These are phyloP conservation scores for Coemansia sp. DNA, from an alignment of 192 early-diverging fungal genomes.

Conservation along the genomic window DNA sequence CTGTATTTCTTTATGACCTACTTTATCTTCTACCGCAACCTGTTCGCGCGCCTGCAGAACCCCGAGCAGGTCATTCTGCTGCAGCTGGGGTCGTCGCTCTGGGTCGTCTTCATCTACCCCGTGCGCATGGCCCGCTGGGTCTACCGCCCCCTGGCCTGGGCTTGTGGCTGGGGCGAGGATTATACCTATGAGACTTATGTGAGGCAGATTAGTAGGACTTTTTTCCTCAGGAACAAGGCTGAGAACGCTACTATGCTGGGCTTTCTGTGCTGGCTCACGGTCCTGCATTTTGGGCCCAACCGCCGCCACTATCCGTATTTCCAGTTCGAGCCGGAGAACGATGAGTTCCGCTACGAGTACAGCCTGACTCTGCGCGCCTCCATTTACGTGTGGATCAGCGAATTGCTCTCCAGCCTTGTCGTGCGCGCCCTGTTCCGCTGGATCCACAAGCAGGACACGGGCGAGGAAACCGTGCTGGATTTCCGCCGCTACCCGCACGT, in stretches of 20 bases:
- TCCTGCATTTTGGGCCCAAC: slow-evolving; percentile 74
- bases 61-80: slow-evolving; percentile 65
- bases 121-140: slow-evolving; percentile 65
- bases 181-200: slow-evolving; percentile 67
- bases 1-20: slow-evolving; percentile 81
- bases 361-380: slow-evolving; percentile 62
- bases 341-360: slow-evolving; percentile 60
- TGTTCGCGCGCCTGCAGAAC: slow-evolving; percentile 71
- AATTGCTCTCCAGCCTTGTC: slow-evolving; percentile 62
- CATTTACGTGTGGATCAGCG: slow-evolving; percentile 64
- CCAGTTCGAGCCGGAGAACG: slow-evolving; percentile 53
- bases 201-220: slow-evolving; percentile 65
- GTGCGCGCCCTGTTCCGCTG: slow-evolving; percentile 63
- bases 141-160: slow-evolving; percentile 46
- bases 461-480: slow-evolving; percentile 65
- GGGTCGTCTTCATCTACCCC: slow-evolving; percentile 76
- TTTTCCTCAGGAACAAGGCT: slow-evolving; percentile 72
- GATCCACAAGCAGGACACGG: slow-evolving; percentile 59
- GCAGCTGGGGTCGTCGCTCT: slow-evolving; percentile 68
- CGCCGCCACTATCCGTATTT: slow-evolving; percentile 68
- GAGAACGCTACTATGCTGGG: slow-evolving; percentile 80
- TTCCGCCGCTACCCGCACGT: slow-evolving; percentile 68
- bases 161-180: slow-evolving; percentile 59
- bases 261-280: slow-evolving; percentile 67
- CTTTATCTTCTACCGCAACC: slow-evolving; percentile 78